Percentiles rank a stretch among this genome's conserved stretches.
These are phyloP conservation scores for Penicillium goetzii DNA, from an alignment of 495 filamentous ascomycete species.

Conservation along the genomic window DNA sequence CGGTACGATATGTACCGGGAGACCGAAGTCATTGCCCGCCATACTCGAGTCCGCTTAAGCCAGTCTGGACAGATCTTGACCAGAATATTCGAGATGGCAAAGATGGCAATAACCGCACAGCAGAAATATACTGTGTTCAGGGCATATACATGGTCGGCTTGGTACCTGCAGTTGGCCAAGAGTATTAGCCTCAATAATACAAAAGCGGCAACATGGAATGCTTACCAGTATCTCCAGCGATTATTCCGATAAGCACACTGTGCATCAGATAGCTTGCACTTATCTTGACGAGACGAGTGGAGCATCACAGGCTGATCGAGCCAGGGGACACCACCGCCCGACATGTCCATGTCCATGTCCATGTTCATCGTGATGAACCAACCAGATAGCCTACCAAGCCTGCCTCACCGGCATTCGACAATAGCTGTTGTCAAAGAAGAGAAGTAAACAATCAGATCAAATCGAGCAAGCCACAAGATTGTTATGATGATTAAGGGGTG, in stretches of 20 bases:
- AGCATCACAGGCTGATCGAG: constrained; percentile 52
- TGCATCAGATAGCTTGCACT: constrained; percentile 47
- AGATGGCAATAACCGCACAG: constrained; percentile 49
- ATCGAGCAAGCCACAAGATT: neutral
- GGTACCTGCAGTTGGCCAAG: constrained; percentile 42
- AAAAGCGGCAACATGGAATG: neutral
- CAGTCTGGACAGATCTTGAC: constrained; percentile 26
- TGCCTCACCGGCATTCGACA: neutral
- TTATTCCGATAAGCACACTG: constrained; percentile 52
- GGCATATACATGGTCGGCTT: constrained; percentile 57
- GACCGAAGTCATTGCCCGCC: constrained; percentile 28
- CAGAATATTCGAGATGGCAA: constrained; percentile 41
- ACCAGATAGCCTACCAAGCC: neutral
- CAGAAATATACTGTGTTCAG: constrained; percentile 55
- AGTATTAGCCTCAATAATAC: constrained; percentile 11
- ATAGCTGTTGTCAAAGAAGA: neutral
- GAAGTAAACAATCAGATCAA: constrained; percentile 1
- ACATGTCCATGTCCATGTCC: constrained; percentile 24
- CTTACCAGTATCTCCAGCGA: constrained; percentile 55
- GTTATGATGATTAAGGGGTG: neutral
- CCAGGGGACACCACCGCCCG: constrained; percentile 37
- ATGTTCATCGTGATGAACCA: constrained; percentile 23
- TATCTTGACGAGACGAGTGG: constrained; percentile 48
- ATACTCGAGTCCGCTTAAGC: constrained; percentile 29
- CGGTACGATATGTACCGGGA: constrained; percentile 35